Conservation (phyloP, 192 early-diverging fungal genomes). For the Endogone sp. region DNA sequence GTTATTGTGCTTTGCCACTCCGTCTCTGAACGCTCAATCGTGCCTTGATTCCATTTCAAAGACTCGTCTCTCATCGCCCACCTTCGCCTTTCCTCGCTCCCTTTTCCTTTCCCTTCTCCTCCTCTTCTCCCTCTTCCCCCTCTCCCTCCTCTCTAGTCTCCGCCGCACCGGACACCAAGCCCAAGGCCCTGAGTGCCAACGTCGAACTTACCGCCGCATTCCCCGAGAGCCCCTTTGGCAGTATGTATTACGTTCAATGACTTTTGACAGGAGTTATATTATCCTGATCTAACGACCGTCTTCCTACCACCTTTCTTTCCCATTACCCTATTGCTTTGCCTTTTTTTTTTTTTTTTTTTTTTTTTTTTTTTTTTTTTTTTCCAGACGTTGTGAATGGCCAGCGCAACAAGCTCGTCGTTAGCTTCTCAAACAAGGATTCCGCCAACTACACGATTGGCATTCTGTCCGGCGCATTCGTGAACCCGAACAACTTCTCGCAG, state of each 20-base stretch:
- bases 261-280: too few species aligned
- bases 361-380: neutral
- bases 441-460: slow-evolving; percentile 20
- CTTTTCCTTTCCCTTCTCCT: too few species aligned
- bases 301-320: neutral
- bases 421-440: slow-evolving; percentile 35
- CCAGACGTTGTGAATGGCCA: slow-evolving; percentile 44
- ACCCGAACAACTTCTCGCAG: slow-evolving; percentile 22
- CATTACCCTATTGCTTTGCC: neutral
- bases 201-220: neutral
- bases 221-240: neutral
- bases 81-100: too few species aligned
- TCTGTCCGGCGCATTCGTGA: slow-evolving; percentile 24
- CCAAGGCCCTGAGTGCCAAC: too few species aligned
- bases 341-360: neutral
- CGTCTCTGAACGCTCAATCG: too few species aligned
- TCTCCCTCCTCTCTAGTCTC: neutral
- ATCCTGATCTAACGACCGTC: too few species aligned
- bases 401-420: slow-evolving; percentile 29
- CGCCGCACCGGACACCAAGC: too few species aligned
- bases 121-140: neutral
- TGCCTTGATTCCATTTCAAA: too few species aligned
- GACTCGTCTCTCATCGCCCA: too few species aligned
- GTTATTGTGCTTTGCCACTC: too few species aligned
- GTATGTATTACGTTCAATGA: neutral